Percentiles rank a stretch among this genome's conserved stretches.
Evolutionary conservation across 495 filamentous ascomycete species (phyloP).

Genomic region (Penicillium macrosclerotiorum): DNA sequence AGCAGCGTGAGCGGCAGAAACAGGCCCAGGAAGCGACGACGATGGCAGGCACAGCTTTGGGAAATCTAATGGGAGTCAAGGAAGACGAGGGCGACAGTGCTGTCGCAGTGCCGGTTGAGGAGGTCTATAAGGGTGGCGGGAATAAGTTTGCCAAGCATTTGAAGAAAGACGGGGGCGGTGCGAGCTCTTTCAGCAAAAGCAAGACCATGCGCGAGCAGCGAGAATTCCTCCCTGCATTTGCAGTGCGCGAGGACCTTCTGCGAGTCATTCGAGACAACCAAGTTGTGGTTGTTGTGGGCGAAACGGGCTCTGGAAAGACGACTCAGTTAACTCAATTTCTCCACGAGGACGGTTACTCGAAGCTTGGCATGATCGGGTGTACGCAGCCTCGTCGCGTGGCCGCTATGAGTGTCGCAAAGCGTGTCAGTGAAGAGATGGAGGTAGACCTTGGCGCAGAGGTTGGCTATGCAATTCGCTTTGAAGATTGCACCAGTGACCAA

Average conservation of each 20-base stretch:
- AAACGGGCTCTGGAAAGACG: conserved; percentile 95
- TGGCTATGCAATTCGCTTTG: conserved; percentile 97
- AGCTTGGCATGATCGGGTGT: conserved; percentile 85
- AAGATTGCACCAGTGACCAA: conserved; percentile 93
- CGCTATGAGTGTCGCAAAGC: conserved; percentile 98
- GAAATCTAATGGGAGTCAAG: conserved; percentile 92
- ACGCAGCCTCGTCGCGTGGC: conserved; percentile 94
- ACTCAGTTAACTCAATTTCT: conserved; percentile 96
- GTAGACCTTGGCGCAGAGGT: conserved; percentile 86
- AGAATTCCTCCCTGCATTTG: conserved; percentile 94
- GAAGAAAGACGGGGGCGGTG: conserved; percentile 78
- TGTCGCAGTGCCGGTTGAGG: conserved; percentile 70
- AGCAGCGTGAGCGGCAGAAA: conserved; percentile 90
- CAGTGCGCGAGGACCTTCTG: conserved; percentile 92
- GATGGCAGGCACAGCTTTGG: conserved; percentile 84
- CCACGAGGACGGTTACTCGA: conserved; percentile 89
- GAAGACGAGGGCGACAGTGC: conserved; percentile 94
- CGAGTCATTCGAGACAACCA: conserved; percentile 96
- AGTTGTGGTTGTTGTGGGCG: conserved; percentile 92
- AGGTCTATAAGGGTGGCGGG: conserved; percentile 55
- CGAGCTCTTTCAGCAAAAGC: conserved; percentile 88
- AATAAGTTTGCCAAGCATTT: conserved; percentile 90
- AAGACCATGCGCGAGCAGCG: conserved; percentile 90
- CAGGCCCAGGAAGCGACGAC: conserved; percentile 96
- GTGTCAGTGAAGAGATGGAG: conserved; percentile 98